Evolutionary conservation across 148 eudicot species (phyloP).

Genomic region (Tetragonia tetragonoides): DNA sequence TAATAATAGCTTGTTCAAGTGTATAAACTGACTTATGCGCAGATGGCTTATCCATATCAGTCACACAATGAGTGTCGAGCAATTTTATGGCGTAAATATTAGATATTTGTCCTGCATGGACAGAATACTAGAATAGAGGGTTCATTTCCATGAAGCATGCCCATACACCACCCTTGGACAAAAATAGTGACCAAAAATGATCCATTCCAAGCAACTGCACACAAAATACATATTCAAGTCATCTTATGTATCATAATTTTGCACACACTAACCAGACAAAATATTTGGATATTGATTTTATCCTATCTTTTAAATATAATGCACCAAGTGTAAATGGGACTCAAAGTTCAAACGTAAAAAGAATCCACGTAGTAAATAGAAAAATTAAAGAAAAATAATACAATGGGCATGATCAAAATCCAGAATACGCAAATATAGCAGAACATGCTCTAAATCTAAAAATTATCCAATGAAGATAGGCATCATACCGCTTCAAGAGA

Average conservation of each 20-base stretch:
- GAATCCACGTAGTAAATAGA: too few relatives aligned
- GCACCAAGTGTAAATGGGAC: neutral
- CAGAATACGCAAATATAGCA: too few relatives aligned
- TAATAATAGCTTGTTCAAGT: neutral
- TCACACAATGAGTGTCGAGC: neutral
- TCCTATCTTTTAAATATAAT: neutral
- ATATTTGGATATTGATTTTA: too few relatives aligned
- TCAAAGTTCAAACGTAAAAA: neutral
- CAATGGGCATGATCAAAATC: too few relatives aligned
- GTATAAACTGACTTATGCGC: neutral
- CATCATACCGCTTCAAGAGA: conserved; percentile 76
- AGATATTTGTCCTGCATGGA: too few relatives aligned
- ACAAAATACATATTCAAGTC: neutral
- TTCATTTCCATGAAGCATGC: neutral
- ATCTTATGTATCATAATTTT: neutral
- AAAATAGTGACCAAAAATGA: neutral
- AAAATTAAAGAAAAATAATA: neutral
- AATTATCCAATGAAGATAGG: neutral
- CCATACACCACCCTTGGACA: neutral
- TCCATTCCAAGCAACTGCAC: neutral
- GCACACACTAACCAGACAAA: neutral
- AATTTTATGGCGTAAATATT: neutral
- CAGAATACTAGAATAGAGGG: neutral
- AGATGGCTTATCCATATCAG: neutral
- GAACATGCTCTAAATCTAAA: conserved; percentile 6